phyloP scores from a whole-genome alignment of 2,329 filamentous ascomycete species.

The Colletotrichum orbiculare region DNA sequence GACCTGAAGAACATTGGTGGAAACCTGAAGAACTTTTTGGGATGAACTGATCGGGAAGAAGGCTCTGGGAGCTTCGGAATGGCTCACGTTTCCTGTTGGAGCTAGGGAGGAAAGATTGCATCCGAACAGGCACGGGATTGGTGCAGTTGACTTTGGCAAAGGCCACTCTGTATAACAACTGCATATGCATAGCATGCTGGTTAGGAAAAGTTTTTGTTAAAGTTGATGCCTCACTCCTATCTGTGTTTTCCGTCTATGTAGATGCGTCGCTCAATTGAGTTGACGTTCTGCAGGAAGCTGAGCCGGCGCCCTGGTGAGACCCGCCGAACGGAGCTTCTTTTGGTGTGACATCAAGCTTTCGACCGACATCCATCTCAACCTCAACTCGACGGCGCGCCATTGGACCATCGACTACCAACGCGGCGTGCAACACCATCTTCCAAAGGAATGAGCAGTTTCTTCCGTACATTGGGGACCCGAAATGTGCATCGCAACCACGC shows the following conservation, averaged over 20 bases:
- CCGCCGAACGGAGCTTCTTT: slow-evolving; percentile 5
- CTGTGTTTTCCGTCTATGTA: too few relatives aligned
- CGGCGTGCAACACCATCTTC: neutral
- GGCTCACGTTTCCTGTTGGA: too few relatives aligned
- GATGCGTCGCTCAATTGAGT: too few relatives aligned
- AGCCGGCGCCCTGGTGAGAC: neutral
- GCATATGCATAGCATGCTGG: slow-evolving; percentile 6
- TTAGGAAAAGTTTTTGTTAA: slow-evolving; percentile 3
- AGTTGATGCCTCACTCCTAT: too few relatives aligned
- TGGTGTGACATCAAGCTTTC: slow-evolving; percentile 23
- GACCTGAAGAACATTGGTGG: slow-evolving; percentile 94
- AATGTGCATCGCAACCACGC: neutral
- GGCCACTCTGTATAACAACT: neutral
- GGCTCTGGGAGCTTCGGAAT: too few relatives aligned
- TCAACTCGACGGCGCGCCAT: neutral
- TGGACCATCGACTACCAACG: neutral
- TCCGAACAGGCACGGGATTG: too few relatives aligned
- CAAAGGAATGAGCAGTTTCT: neutral
- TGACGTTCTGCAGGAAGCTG: neutral
- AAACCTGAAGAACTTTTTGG: slow-evolving; percentile 81
- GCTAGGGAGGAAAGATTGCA: too few relatives aligned
- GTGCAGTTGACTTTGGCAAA: neutral
- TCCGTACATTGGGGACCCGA: neutral
- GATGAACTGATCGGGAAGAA: slow-evolving; percentile 49
- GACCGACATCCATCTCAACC: slow-evolving; percentile 4